These are phyloP conservation scores for Xerocomellus amylosporus DNA, from an alignment of 768 basidiomycete genomes.

Conservation along the genomic window DNA sequence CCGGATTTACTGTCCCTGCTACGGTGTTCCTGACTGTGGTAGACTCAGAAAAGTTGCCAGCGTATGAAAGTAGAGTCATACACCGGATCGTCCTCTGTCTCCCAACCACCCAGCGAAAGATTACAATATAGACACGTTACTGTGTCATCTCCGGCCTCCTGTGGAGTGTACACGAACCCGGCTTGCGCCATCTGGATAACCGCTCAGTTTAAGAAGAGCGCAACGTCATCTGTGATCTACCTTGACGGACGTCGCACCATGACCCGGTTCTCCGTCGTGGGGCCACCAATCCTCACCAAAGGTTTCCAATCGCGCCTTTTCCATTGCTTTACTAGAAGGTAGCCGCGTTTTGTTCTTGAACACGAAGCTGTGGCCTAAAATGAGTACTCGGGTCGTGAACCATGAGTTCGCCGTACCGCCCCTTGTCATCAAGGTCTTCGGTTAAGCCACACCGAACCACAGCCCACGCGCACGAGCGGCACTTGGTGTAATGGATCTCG, in stretches of 20 bases:
- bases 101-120: constrained; percentile 81
- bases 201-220: not conserved
- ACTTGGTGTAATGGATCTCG: constrained; percentile 74
- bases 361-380: constrained; percentile 43
- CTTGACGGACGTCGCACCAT: constrained; percentile 71
- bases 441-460: constrained; percentile 68
- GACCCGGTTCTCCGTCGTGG: constrained; percentile 58
- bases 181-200: constrained; percentile 70
- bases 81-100: constrained; percentile 82
- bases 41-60: constrained; percentile 5
- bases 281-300: constrained; percentile 77
- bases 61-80: constrained; percentile 37
- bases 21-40: constrained; percentile 68
- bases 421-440: constrained; percentile 54
- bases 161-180: constrained; percentile 81
- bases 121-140: constrained; percentile 86
- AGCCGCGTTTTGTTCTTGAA: constrained; percentile 58
- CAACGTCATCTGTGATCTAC: constrained; percentile 32
- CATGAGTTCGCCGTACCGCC: constrained; percentile 43
- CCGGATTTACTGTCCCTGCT: constrained; percentile 55
- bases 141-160: constrained; percentile 66
- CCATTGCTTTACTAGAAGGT: constrained; percentile 68
- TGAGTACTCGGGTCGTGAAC: not conserved
- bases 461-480: constrained; percentile 78
- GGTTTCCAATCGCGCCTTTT: constrained; percentile 67